Evolutionary conservation across 2,329 filamentous ascomycete species (phyloP).

Genomic region (Fusarium verrucosum): DNA sequence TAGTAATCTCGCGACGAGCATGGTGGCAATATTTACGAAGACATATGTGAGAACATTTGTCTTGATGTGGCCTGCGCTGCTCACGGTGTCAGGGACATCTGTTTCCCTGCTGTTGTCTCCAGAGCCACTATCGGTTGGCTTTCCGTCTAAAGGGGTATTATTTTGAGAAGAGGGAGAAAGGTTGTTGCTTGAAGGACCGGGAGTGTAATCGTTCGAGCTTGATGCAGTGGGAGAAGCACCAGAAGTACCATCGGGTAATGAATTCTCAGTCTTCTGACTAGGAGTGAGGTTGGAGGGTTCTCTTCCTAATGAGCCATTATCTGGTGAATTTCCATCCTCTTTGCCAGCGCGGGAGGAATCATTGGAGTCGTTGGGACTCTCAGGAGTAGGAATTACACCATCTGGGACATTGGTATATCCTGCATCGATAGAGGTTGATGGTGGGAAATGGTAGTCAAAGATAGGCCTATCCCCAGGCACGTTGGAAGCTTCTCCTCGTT

Average conservation of each 20-base stretch:
- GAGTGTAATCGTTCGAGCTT: background rate
- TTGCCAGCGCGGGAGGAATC: background rate
- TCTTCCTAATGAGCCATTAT: fast-evolving
- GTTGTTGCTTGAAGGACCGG: background rate
- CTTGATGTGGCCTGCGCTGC: background rate
- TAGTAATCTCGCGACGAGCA: background rate
- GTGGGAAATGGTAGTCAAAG: background rate
- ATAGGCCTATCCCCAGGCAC: background rate
- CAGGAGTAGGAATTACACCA: background rate
- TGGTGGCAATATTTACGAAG: background rate
- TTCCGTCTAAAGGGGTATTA: background rate
- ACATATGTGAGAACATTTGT: background rate
- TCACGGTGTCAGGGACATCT: background rate
- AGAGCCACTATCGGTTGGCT: background rate
- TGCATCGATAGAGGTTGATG: background rate
- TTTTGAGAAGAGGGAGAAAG: background rate
- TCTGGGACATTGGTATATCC: background rate
- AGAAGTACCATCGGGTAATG: background rate
- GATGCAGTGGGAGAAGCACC: background rate
- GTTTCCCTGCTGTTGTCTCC: background rate
- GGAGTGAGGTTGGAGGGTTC: background rate
- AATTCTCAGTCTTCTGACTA: background rate
- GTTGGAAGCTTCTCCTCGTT: background rate
- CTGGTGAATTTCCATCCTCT: background rate
- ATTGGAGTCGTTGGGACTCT: background rate